phyloP scores from a whole-genome alignment of 2,329 filamentous ascomycete species.

The Neoscytalidium dimidiatum region DNA sequence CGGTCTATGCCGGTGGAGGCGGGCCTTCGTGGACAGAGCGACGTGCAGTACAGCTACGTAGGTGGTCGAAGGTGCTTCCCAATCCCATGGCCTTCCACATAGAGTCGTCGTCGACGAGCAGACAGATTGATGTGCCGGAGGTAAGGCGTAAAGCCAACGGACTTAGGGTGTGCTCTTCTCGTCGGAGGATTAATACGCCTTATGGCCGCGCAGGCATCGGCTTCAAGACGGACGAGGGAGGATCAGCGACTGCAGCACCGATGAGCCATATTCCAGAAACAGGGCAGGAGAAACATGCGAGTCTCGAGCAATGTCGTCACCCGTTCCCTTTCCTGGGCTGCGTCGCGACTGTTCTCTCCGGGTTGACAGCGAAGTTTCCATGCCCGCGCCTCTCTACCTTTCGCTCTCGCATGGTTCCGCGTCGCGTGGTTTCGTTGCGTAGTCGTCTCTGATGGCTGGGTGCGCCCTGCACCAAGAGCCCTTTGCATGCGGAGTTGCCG shows the following conservation, averaged over 20 bases:
- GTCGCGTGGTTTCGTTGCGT: no score
- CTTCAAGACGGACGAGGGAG: not conserved
- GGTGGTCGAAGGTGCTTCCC: not conserved
- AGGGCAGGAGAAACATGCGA: not conserved
- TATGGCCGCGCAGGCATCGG: not conserved
- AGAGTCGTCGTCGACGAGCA: no score
- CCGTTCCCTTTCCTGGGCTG: not conserved
- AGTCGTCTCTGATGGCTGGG: no score
- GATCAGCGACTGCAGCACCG: not conserved
- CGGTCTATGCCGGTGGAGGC: not conserved
- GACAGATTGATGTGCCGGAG: no score
- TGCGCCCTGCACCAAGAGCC: no score
- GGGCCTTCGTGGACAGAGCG: not conserved
- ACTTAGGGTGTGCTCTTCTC: not conserved
- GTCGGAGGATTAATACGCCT: not conserved
- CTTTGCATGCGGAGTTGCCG: no score
- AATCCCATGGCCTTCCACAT: not conserved
- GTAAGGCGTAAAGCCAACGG: not conserved
- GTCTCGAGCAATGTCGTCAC: slow-evolving; percentile 4
- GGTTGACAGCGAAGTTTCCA: not conserved
- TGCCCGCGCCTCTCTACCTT: not conserved
- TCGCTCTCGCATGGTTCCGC: no score
- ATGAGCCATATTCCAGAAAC: not conserved
- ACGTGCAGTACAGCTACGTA: not conserved
- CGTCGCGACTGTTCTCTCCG: not conserved